Base-by-base conservation (phyloP, 768 basidiomycete species). In the Rhizopogon vulgaris region DNA sequence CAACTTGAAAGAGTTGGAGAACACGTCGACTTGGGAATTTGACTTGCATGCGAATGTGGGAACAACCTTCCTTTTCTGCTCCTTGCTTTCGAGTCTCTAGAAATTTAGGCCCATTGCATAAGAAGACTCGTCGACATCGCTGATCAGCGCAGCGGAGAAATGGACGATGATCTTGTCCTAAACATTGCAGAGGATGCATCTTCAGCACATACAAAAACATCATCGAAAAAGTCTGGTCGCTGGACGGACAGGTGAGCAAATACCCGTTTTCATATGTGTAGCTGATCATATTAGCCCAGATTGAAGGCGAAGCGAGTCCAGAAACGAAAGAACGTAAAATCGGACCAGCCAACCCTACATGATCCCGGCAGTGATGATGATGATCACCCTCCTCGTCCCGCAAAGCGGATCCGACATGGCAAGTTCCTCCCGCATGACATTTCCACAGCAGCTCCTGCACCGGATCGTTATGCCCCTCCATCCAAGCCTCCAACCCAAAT, bases 141-240 rank as follows among this genome's bases (percentile, higher is more conserved):
- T 12, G 12, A 32, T 41, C 39, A 52, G 18, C 17, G 12, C 48
- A 6, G 25, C n/a, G 28, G 18, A 27, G 24, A 30, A 17, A 85
- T 85, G 84, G 85, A 88, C 69, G 84, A 87, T 67, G 85, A 74
- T 46, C 75, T 92, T 45, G 77, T 91, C 34, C 77, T 92, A 53
- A 90, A 92, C 64, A 74, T 92, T 54, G 78, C 78, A 22, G 63
- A 69, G 1, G 74, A 79, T 48, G 59, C 69, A 45, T 51, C 61
- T 12, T 52, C 54, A 22, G 6, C 59, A 34, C 57, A 69, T 17
- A 71, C 55, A 18, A 71, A 71, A 49, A 39, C 52, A 4, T 45
- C 41, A 0, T 59, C 54, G 11, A 78, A 76, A 54, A 86, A 83
- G 60, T 81, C 82, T 22, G 84, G 85, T 11, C 73, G 84, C 68